These are phyloP conservation scores for Blastobotrys raffinosifermentans DNA, from an alignment of 1,139 yeast genomes.

Conservation along the genomic window DNA sequence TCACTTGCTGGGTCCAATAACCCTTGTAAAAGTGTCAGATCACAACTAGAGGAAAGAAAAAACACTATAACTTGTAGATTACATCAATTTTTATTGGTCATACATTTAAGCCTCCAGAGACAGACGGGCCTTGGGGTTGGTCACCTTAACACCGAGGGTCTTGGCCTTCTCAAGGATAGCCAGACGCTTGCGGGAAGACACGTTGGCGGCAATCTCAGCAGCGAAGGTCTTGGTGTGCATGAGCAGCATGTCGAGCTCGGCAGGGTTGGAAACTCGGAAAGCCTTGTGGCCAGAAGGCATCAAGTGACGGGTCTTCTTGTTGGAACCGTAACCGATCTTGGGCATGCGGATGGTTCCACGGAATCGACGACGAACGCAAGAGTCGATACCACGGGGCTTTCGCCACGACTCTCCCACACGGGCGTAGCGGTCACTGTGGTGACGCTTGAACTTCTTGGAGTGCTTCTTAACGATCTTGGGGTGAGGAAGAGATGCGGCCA, in stretches of 20 bases:
- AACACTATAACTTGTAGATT: neutral
- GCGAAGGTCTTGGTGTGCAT: constrained; percentile 98
- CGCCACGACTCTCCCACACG: constrained; percentile 99
- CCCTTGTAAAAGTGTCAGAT: too few relatives aligned
- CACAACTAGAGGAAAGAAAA: too few relatives aligned
- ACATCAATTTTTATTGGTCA: constrained; percentile 1
- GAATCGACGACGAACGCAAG: constrained; percentile 99
- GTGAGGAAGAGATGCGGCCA: constrained; percentile 98
- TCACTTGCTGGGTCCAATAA: too few relatives aligned
- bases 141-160: constrained; percentile 97
- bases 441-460: constrained; percentile 95
- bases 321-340: constrained; percentile 99
- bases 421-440: constrained; percentile 99
- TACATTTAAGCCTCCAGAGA: constrained; percentile 79
- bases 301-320: constrained; percentile 97
- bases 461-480: constrained; percentile 99
- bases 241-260: constrained; percentile 91
- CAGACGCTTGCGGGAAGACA: constrained; percentile 97
- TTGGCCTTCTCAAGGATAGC: constrained; percentile 95
- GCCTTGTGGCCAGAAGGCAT: constrained; percentile 98
- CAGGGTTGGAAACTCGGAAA: constrained; percentile 85
- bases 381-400: constrained; percentile 99
- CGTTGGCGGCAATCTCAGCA: constrained; percentile 99
- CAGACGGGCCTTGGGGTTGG: constrained; percentile 99
- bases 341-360: constrained; percentile 99